A percentile compares a stretch with the other conserved stretches of the same genome.
Conservation (phyloP, 1,284 basidiomycete species). For the Apiotrichum domesticum region DNA sequence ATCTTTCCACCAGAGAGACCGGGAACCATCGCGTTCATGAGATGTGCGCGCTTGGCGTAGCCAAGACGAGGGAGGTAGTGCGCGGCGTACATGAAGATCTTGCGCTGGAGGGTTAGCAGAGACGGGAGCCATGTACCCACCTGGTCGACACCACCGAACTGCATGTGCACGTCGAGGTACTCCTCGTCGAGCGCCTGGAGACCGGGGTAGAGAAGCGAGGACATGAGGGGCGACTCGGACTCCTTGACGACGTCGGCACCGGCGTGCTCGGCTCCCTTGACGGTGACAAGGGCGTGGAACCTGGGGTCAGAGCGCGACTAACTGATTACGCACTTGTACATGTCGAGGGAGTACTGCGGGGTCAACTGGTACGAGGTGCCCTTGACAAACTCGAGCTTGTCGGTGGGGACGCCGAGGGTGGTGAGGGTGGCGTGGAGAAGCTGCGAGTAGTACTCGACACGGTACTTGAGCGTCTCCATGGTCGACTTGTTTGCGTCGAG, state of each 20-base stretch:
- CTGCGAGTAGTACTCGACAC: slow-evolving; percentile 85
- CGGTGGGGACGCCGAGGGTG: slow-evolving; percentile 84
- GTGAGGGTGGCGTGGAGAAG: slow-evolving; percentile 75
- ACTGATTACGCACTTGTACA: slow-evolving; percentile 56
- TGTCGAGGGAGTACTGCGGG: slow-evolving; percentile 88
- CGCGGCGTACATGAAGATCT: slow-evolving; percentile 98
- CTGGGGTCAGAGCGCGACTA: slow-evolving; percentile 25
- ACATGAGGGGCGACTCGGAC: slow-evolving; percentile 83
- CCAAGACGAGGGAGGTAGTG: slow-evolving; percentile 89
- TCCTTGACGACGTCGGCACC: slow-evolving; percentile 99
- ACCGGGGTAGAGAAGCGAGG: slow-evolving; percentile 90
- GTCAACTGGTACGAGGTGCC: slow-evolving; percentile 80
- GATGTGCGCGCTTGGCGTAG: slow-evolving; percentile 88
- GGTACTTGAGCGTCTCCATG: slow-evolving; percentile 81
- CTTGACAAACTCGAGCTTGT: slow-evolving; percentile 75
- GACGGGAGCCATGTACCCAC: slow-evolving; percentile 47
- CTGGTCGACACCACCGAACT: slow-evolving; percentile 97
- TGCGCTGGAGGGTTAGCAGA: slow-evolving; percentile 57
- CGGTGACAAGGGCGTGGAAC: slow-evolving; percentile 79
- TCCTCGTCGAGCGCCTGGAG: slow-evolving; percentile 96
- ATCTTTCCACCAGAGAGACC: slow-evolving; percentile 93
- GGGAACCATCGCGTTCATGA: slow-evolving; percentile 99
- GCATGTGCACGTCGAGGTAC: slow-evolving; percentile 92
- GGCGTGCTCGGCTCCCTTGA: slow-evolving; percentile 93
- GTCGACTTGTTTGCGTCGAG: slow-evolving; percentile 97